Evolutionary conservation across 2,329 filamentous ascomycete genomes (phyloP).

Genomic region (Paramyrothecium roridum): DNA sequence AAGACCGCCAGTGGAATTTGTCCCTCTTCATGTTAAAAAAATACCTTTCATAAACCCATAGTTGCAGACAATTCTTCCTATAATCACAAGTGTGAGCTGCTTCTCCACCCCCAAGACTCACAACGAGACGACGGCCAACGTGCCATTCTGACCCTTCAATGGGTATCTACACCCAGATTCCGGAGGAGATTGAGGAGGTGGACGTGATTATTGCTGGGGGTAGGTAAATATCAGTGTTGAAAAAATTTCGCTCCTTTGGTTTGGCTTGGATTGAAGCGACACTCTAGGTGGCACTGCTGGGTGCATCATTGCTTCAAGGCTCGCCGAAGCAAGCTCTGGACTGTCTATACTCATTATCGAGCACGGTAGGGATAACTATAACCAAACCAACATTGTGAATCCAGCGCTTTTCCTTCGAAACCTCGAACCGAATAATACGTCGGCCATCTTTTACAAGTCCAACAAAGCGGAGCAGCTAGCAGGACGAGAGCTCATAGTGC

Average conservation of each 20-base stretch:
- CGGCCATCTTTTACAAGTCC: constrained; percentile 16
- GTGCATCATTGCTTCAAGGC: constrained; percentile 20
- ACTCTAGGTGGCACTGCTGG: constrained; percentile 20
- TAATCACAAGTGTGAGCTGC: too few relatives aligned
- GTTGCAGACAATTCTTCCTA: too few relatives aligned
- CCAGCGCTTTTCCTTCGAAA: constrained; percentile 16
- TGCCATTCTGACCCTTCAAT: too few relatives aligned
- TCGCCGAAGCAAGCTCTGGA: constrained; percentile 19
- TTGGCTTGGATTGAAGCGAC: not conserved
- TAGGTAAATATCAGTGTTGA: not conserved
- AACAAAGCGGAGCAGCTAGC: constrained; percentile 17
- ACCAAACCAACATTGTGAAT: constrained; percentile 18
- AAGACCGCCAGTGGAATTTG: too few relatives aligned
- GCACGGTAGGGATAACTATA: constrained; percentile 19
- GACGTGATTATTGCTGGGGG: not conserved
- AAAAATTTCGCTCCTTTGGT: too few relatives aligned
- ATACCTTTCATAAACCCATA: too few relatives aligned
- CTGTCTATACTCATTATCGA: constrained; percentile 23
- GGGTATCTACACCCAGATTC: not conserved
- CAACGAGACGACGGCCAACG: too few relatives aligned
- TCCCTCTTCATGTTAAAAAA: too few relatives aligned
- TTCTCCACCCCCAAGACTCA: too few relatives aligned
- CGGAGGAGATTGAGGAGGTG: not conserved
- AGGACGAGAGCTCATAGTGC: constrained; percentile 16
- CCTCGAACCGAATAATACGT: constrained; percentile 14